These are phyloP conservation scores for Pelargonium nanum DNA, from an alignment of 345 rosid genomes.

Conservation along the genomic window DNA sequence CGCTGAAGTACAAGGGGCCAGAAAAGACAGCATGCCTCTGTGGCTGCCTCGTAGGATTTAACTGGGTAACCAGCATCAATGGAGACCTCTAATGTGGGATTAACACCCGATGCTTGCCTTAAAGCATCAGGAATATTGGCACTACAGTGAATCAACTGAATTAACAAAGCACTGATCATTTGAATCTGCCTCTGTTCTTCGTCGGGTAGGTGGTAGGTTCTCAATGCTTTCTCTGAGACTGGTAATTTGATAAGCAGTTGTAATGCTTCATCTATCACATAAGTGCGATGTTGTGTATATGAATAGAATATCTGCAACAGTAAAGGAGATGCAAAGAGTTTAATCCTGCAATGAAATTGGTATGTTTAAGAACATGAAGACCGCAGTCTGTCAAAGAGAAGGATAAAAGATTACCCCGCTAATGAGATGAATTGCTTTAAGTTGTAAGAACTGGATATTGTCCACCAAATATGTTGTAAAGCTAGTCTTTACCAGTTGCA, in stretches of 20 bases:
- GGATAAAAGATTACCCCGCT: conserved; percentile 54
- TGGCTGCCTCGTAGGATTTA: conserved; percentile 73
- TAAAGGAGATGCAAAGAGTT: conserved; percentile 1
- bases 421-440: conserved; percentile 77
- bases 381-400: background rate
- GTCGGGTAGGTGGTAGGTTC: conserved; percentile 89
- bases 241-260: conserved; percentile 91
- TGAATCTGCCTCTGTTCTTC: conserved; percentile 99
- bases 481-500: conserved; percentile 84
- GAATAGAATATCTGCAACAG: conserved; percentile 71
- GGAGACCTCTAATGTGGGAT: conserved; percentile 46
- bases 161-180: conserved; percentile 85
- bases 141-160: conserved; percentile 90
- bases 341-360: background rate
- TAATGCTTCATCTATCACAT: conserved; percentile 78
- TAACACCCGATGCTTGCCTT: conserved; percentile 49
- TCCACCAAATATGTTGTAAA: conserved; percentile 86
- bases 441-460: conserved; percentile 90
- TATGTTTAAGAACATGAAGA: background rate
- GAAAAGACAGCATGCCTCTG: conserved; percentile 89
- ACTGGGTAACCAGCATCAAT: conserved; percentile 56
- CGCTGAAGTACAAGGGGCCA: conserved; percentile 98
- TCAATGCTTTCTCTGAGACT: conserved; percentile 59
- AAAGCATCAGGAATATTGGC: conserved; percentile 79
- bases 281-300: conserved; percentile 70